Base-by-base conservation (phyloP, 23 red algal species). In the Gracilaria vermiculophylla region DNA sequence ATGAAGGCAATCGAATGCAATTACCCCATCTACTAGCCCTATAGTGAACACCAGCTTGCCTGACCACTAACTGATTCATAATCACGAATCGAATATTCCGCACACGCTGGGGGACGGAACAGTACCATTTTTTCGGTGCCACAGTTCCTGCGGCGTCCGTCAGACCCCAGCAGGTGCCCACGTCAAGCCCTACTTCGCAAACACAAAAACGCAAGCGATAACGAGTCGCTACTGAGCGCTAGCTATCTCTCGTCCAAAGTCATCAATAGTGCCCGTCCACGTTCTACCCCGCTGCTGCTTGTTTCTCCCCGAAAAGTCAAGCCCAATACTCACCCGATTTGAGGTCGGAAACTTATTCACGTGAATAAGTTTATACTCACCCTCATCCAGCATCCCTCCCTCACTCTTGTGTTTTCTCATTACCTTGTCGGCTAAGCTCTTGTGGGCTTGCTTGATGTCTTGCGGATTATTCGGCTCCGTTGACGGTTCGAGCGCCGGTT, bases 191-290 rank as follows among this genome's bases (percentile, higher is more conserved):
- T 15, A 32, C 14, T 36, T 35, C 58, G 58, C 3, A 15, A 16
- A 64, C 58, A 64, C 58, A 64, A 64, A 64, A 64, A 35, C 35
- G 58, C 5, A 64, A 64, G 24, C 7, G 28, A 9, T 35, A 13
- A 5, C 35, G 28, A 64, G 17, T 64, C 58, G 35, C 58, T 64
- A 31, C 5, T 64, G 58, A 34, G 58, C 29, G 16, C 20, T n/a
- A 3, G 55, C 36, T 5, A 90, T 78, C 43, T 52, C 47, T 37
- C 94, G 64, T 1, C 94, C 94, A 66, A 76, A 91, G 77, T 97
- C 94, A 55, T 97, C 82, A 9, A 58, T 47, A 12, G 89, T 93
- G 37, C 94, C 94, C 0, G 94, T 97, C 88, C 88, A 97, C 23
- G 94, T 97, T 12, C 84, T 87, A 24, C 81, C 67, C 17, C 43